Conservation (phyloP, 1,284 basidiomycete species). For the Austroboletus rostrupii region DNA sequence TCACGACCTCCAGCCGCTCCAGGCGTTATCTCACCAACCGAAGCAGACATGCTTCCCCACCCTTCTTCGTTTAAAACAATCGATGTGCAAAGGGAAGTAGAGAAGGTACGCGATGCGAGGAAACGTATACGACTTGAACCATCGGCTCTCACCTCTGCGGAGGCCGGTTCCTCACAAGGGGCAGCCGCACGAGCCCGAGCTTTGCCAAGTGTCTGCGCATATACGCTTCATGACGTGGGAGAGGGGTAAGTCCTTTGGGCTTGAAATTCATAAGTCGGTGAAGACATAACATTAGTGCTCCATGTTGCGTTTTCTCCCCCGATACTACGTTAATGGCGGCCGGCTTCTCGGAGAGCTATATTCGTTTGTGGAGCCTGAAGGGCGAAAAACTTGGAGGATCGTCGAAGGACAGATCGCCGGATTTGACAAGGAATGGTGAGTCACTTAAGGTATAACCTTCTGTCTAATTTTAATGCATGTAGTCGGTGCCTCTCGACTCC, state of each 20-base stretch:
- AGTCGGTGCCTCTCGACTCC: conserved; percentile 62
- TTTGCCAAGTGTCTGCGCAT: conserved; percentile 88
- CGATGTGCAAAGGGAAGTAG: conserved; percentile 91
- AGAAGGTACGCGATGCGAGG: conserved; percentile 82
- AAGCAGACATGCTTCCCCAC: conserved; percentile 73
- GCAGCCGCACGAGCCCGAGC: conserved; percentile 53
- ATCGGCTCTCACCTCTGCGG: conserved; percentile 51
- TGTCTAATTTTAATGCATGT: conserved; percentile 6
- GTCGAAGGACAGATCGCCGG: conserved; percentile 71
- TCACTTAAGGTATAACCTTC: neutral
- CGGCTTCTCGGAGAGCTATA: conserved; percentile 94
- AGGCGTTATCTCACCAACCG: conserved; percentile 61
- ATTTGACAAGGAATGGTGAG: conserved; percentile 68
- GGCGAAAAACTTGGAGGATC: conserved; percentile 83
- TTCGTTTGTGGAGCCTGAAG: conserved; percentile 93
- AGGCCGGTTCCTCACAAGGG: conserved; percentile 56
- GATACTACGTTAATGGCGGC: conserved; percentile 95
- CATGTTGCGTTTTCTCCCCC: conserved; percentile 85
- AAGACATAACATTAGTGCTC: conserved; percentile 52
- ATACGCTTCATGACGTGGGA: conserved; percentile 86
- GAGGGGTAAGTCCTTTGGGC: conserved; percentile 65
- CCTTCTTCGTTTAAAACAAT: conserved; percentile 80
- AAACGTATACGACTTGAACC: conserved; percentile 89
- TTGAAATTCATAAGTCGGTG: conserved; percentile 8
- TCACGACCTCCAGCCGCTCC: conserved; percentile 44